phyloP scores from a whole-genome alignment of 176 grass and related monocot genomes.

The Rhynchospora breviuscula region DNA sequence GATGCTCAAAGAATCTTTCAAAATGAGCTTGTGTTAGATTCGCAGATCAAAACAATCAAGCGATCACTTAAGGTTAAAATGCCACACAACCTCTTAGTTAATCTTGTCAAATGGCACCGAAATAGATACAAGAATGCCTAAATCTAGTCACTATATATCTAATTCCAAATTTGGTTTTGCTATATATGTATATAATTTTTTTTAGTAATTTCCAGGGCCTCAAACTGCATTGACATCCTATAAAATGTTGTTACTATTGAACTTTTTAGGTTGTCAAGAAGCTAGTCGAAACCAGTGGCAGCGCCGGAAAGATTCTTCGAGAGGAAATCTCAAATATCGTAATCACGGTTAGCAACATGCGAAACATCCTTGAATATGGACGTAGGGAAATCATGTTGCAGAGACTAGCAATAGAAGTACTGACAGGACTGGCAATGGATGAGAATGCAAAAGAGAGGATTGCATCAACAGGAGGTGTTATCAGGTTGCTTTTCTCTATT shows the following conservation, averaged over 20 bases:
- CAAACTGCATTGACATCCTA: no score
- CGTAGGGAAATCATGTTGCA: conserved; percentile 35
- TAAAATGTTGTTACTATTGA: not conserved
- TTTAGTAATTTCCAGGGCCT: not conserved
- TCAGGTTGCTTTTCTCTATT: conserved; percentile 9
- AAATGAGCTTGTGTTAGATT: not conserved
- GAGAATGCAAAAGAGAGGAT: conserved; percentile 29
- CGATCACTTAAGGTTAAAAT: conserved; percentile 27
- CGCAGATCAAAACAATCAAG: conserved; percentile 31
- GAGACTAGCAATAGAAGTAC: conserved; percentile 51
- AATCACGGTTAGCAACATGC: conserved; percentile 62
- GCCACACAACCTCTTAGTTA: not conserved
- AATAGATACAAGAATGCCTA: no score
- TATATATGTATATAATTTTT: no score
- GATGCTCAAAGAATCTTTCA: conserved; percentile 9
- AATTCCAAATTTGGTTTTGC: no score
- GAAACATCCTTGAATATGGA: conserved; percentile 37
- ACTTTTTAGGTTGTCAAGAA: conserved; percentile 39
- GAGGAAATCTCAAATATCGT: conserved; percentile 40
- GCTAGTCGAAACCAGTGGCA: conserved; percentile 42
- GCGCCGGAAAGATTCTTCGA: conserved; percentile 36
- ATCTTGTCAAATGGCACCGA: no score
- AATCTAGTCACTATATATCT: no score
- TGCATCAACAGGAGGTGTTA: conserved; percentile 5
- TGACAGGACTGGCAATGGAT: conserved; percentile 47